Evolutionary conservation across 2,329 filamentous ascomycete species (phyloP).

Genomic region (Aspergillus sp.): DNA sequence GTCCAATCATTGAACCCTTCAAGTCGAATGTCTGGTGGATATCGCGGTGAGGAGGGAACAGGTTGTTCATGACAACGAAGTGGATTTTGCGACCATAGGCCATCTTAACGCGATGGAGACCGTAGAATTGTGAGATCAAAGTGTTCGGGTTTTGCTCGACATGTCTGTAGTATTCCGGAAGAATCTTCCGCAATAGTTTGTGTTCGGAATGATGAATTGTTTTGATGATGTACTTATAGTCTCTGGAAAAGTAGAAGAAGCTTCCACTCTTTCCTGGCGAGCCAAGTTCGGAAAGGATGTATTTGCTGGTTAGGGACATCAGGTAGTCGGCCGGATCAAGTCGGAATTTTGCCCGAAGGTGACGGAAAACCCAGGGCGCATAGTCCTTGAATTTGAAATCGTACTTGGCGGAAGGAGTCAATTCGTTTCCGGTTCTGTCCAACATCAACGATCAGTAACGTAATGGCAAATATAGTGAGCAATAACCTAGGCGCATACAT

Average conservation of each 20-base stretch:
- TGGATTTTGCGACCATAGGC: constrained; percentile 98
- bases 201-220: constrained; percentile 92
- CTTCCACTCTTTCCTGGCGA: constrained; percentile 98
- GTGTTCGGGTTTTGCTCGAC: constrained; percentile 94
- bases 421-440: constrained; percentile 83
- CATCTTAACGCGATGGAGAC: constrained; percentile 95
- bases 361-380: constrained; percentile 98
- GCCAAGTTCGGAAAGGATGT: constrained; percentile 94
- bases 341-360: constrained; percentile 81
- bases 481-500: constrained; percentile 63
- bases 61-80: constrained; percentile 99
- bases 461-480: background rate
- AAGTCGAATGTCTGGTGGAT: constrained; percentile 97
- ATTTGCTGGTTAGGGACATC: constrained; percentile 97
- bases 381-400: constrained; percentile 99
- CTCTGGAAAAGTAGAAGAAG: constrained; percentile 98
- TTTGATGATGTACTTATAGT: constrained; percentile 99
- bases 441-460: constrained; percentile 23
- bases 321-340: constrained; percentile 97
- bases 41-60: constrained; percentile 95
- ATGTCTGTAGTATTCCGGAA: constrained; percentile 89
- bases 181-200: constrained; percentile 52
- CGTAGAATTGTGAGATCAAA: constrained; percentile 95
- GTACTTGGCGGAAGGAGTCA: constrained; percentile 97
- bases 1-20: constrained; percentile 92